phyloP scores from a whole-genome alignment of 768 basidiomycete species.

The Paxillus involutus region DNA sequence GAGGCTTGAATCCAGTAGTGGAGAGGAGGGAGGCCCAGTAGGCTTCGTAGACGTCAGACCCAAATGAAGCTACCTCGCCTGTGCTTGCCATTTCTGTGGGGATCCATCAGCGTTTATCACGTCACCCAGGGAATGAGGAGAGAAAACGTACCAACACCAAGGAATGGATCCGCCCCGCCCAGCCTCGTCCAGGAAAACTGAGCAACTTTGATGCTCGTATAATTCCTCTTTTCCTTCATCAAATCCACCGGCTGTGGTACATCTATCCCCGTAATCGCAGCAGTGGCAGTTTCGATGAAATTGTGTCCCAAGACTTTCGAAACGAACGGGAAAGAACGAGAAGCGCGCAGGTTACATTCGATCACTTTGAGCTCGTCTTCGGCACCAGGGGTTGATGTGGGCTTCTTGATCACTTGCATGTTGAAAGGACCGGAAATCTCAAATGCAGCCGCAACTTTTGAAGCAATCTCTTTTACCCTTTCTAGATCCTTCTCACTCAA shows the following conservation, averaged over 20 bases:
- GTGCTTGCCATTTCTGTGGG: conserved; percentile 95
- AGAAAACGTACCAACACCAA: conserved; percentile 78
- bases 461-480: conserved; percentile 89
- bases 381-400: conserved; percentile 48
- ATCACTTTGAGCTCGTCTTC: conserved; percentile 89
- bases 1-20: conserved; percentile 94
- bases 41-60: conserved; percentile 90
- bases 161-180: conserved; percentile 94
- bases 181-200: conserved; percentile 99
- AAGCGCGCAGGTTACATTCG: conserved; percentile 97
- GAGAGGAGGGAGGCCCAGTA: conserved; percentile 95
- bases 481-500: conserved; percentile 72
- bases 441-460: conserved; percentile 93
- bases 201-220: conserved; percentile 94
- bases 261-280: conserved; percentile 80
- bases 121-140: background rate
- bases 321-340: conserved; percentile 98
- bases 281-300: conserved; percentile 92
- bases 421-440: conserved; percentile 98
- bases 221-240: conserved; percentile 87
- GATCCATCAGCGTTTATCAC: conserved; percentile 1
- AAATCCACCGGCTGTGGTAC: conserved; percentile 91
- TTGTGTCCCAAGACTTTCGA: conserved; percentile 97
- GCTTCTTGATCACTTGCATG: conserved; percentile 97
- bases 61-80: conserved; percentile 96